Conservation (phyloP, 78 protist species). For the Guillardia theta region DNA sequence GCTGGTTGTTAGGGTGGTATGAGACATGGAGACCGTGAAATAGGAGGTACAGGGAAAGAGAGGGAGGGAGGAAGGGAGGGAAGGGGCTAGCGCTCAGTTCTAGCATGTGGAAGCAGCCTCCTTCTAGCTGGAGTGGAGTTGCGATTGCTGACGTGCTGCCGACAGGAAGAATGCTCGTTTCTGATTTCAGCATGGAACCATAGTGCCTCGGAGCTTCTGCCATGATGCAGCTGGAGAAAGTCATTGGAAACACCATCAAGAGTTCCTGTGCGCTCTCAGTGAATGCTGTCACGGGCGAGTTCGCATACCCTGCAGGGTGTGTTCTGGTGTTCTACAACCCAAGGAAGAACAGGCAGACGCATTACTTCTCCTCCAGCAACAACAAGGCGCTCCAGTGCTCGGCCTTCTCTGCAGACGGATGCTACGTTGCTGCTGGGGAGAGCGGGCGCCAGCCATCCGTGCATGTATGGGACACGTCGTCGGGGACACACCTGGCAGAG, state of each 20-base stretch:
- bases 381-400: not conserved
- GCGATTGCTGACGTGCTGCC: too few relatives aligned
- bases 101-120: too few relatives aligned
- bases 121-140: too few relatives aligned
- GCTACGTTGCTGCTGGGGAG: not conserved
- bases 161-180: too few relatives aligned
- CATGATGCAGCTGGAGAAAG: not conserved
- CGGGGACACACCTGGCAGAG: not conserved
- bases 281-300: not conserved
- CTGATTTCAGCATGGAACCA: too few relatives aligned
- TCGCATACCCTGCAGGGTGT: conserved; percentile 43
- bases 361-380: not conserved
- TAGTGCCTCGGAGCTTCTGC: too few relatives aligned
- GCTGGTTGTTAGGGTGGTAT: too few relatives aligned
- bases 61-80: not conserved
- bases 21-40: not conserved
- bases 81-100: too few relatives aligned
- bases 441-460: not conserved
- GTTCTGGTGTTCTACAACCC: not conserved
- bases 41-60: not conserved
- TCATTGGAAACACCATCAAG: not conserved
- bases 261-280: not conserved
- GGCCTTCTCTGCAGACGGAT: not conserved
- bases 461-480: not conserved
- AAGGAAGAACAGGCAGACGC: not conserved